Evolutionary conservation across 2,329 filamentous ascomycete species (phyloP), one percentile per base, ranked within the genome.

Genomic region (Colletotrichum sp.): DNA sequence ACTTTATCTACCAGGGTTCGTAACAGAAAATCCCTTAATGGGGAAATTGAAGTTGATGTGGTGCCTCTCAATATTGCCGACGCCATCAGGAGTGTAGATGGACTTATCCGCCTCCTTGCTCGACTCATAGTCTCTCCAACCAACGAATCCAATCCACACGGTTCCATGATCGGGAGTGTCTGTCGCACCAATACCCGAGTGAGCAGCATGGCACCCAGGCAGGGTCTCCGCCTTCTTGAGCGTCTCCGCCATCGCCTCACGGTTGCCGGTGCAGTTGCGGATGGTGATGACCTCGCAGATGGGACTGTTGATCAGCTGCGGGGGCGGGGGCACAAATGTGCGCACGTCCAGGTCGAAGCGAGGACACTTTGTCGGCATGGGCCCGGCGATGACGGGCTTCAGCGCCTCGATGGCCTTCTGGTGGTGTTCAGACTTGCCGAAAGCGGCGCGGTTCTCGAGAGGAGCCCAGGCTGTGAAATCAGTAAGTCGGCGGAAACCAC

Each of bases 21-120:
- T 76, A 4, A 76, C 70, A 4, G 74, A 76, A 16, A 73, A 76
- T 8, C 74, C 74, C 70, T 76, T 76, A 8, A 76, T 76, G 8
- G 74, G 74, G 18, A 76, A 76, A 6, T 74, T 76, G 28, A 76
- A 76, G 71, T 76, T 74, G 36, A 74, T 69, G 28, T 76, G 70
- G 26, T 76, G 74, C 3, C 21, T 16, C 65, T 76, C 74, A 1
- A 74, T n/a, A 6, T 76, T 52, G 1, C 74, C 74, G 2, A 64
- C 44, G 4, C 59, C 74, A 1, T 57, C 30, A 2, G 74, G 74
- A 8, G 60, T 76, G 18, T 76, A 76, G 2, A 60, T 16, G 2
- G 57, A 59, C 59, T 73, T 76, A 8, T 76, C 74, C 4, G 70
- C 70, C 24, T 68, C 74, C 59, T 68, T 49, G 57, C 74, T 76